Evolutionary conservation across 1,139 yeast species (phyloP).

Genomic region (Candida tetrigidarum): DNA sequence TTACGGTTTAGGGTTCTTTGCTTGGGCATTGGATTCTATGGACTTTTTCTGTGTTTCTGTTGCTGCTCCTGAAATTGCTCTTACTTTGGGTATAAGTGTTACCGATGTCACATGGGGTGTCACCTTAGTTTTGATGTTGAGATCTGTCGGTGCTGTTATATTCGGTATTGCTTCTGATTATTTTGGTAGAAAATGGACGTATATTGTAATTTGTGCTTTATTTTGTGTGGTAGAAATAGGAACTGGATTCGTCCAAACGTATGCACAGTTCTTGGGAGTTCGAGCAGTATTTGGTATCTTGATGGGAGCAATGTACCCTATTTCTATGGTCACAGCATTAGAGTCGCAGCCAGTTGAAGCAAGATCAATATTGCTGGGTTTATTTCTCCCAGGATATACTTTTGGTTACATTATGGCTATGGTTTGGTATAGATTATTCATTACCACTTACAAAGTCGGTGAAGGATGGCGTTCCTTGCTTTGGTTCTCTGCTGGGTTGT

Average conservation of each 20-base stretch:
- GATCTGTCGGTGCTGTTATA: conserved; percentile 77
- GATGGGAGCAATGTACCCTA: conserved; percentile 45
- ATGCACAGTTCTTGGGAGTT: conserved; percentile 68
- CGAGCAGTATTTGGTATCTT: conserved; percentile 43
- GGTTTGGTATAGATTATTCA: conserved; percentile 51
- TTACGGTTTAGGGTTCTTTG: conserved; percentile 63
- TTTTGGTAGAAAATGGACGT: conserved; percentile 77
- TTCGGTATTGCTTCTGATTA: conserved; percentile 71
- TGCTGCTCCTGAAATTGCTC: conserved; percentile 60
- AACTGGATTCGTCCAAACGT: conserved; percentile 70
- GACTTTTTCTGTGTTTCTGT: conserved; percentile 76
- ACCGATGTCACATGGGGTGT: conserved; percentile 78
- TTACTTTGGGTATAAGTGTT: conserved; percentile 50
- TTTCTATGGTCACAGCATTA: conserved; percentile 34
- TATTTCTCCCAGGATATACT: conserved; percentile 44
- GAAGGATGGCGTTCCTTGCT: conserved; percentile 74
- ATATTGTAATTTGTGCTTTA: conserved; percentile 53
- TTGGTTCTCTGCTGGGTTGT: conserved; percentile 76
- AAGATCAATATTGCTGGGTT: conserved; percentile 40
- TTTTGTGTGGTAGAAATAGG: conserved; percentile 69
- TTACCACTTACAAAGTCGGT: conserved; percentile 55
- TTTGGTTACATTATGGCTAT: conserved; percentile 43
- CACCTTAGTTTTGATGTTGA: conserved; percentile 75
- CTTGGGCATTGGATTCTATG: conserved; percentile 83
- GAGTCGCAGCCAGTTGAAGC: conserved; percentile 41